Evolutionary conservation across 306 rosid species (phyloP).

Genomic region (Castanea mollissima): DNA sequence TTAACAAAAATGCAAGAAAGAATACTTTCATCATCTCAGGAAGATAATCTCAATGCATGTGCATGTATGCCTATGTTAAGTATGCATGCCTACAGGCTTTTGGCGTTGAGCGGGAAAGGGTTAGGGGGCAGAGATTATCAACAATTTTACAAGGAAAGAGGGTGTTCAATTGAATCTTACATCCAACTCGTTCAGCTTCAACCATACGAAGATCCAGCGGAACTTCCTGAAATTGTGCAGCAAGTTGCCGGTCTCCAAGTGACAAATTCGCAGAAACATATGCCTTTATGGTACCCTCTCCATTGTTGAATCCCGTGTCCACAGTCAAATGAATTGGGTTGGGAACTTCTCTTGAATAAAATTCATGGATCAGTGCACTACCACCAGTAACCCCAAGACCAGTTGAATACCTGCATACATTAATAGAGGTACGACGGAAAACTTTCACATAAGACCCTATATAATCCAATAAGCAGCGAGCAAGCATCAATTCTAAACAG

Average conservation of each 20-base stretch:
- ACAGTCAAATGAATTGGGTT: conserved; percentile 91
- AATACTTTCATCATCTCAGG: not conserved
- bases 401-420: conserved; percentile 76
- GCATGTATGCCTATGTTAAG: not conserved
- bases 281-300: conserved; percentile 69
- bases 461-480: not conserved
- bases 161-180: conserved; percentile 32
- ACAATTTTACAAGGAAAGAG: not conserved
- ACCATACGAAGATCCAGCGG: conserved; percentile 90
- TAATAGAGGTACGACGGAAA: not conserved
- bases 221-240: conserved; percentile 96
- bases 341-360: conserved; percentile 83
- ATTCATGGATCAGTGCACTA: conserved; percentile 84
- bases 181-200: conserved; percentile 94
- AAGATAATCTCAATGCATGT: not conserved
- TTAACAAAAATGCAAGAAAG: not conserved
- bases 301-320: conserved; percentile 82
- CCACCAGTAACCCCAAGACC: conserved; percentile 90
- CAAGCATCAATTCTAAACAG: not conserved
- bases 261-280: conserved; percentile 74
- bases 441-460: not conserved
- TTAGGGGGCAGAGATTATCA: not conserved
- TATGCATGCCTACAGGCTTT: not conserved
- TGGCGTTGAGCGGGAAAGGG: not conserved
- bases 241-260: conserved; percentile 80